Conservation (phyloP, 352 stramenopile species). For the Phytophthora macrochlamydospora region DNA sequence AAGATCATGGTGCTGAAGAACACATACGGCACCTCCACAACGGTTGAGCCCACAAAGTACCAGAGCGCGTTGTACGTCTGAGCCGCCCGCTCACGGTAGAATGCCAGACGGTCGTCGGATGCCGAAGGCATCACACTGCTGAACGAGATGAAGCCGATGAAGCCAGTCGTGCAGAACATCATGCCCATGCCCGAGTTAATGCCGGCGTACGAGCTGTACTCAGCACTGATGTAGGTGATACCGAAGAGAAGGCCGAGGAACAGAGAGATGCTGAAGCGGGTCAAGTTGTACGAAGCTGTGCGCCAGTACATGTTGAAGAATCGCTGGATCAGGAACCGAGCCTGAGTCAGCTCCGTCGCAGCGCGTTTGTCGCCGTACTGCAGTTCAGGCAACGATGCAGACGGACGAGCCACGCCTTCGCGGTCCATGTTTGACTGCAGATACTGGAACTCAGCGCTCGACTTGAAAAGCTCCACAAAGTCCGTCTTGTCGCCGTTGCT, state of each 20-base stretch:
- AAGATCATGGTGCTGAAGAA: conserved; percentile 19
- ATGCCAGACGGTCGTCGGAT: conserved; percentile 78
- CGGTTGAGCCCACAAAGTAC: not conserved
- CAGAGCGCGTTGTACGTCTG: conserved; percentile 44
- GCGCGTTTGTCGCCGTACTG: too few species aligned
- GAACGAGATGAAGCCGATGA: conserved; percentile 28
- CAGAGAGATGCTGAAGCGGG: conserved; percentile 19
- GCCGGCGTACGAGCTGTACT: conserved; percentile 29
- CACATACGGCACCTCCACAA: conserved; percentile 58
- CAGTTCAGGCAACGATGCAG: conserved; percentile 20
- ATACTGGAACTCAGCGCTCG: conserved; percentile 28
- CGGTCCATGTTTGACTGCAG: conserved; percentile 38
- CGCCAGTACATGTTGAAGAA: too few species aligned
- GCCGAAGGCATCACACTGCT: conserved; percentile 67
- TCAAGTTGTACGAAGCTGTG: too few species aligned
- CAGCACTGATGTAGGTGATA: conserved; percentile 20
- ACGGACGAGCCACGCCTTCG: conserved; percentile 34
- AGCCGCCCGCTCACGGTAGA: conserved; percentile 84
- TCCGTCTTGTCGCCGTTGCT: too few species aligned
- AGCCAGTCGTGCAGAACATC: conserved; percentile 65
- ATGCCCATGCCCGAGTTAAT: conserved; percentile 47
- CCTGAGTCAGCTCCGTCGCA: too few species aligned
- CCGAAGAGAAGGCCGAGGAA: conserved; percentile 28
- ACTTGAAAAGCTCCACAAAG: not conserved
- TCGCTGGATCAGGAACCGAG: too few species aligned